phyloP scores from a whole-genome alignment of 805 yeast species.

The Komagataella pseudopastoris region DNA sequence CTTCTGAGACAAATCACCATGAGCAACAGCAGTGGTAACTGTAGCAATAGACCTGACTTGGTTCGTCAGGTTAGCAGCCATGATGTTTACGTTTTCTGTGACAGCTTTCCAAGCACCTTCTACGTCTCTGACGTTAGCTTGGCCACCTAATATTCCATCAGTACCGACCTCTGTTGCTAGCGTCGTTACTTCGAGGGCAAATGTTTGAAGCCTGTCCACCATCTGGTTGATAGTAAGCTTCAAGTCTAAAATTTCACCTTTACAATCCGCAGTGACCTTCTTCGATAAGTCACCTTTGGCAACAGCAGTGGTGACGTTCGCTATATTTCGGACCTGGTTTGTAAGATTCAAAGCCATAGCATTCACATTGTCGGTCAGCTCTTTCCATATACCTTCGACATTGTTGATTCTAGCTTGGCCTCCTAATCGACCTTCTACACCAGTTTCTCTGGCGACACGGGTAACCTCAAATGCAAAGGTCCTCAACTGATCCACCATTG shows the following conservation, averaged over 20 bases:
- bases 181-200: conserved; percentile 73
- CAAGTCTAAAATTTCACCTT: conserved; percentile 66
- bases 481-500: conserved; percentile 79
- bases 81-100: conserved; percentile 78
- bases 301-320: conserved; percentile 79
- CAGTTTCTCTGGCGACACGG: conserved; percentile 79
- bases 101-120: conserved; percentile 86
- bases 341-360: conserved; percentile 85
- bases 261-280: conserved; percentile 77
- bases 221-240: conserved; percentile 75
- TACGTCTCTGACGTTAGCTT: conserved; percentile 73
- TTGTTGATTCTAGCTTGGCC: conserved; percentile 76
- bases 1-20: conserved; percentile 76
- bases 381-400: conserved; percentile 83
- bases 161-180: conserved; percentile 81
- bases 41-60: conserved; percentile 85
- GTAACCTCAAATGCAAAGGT: conserved; percentile 80
- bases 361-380: conserved; percentile 74
- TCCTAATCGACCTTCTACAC: conserved; percentile 79
- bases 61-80: conserved; percentile 79
- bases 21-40: conserved; percentile 86
- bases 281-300: conserved; percentile 74
- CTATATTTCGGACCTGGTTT: conserved; percentile 79
- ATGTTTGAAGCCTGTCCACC: conserved; percentile 79
- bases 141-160: conserved; percentile 83